Base-by-base conservation (phyloP, 2,329 filamentous ascomycete genomes). In the Cladophialophora immunda region DNA sequence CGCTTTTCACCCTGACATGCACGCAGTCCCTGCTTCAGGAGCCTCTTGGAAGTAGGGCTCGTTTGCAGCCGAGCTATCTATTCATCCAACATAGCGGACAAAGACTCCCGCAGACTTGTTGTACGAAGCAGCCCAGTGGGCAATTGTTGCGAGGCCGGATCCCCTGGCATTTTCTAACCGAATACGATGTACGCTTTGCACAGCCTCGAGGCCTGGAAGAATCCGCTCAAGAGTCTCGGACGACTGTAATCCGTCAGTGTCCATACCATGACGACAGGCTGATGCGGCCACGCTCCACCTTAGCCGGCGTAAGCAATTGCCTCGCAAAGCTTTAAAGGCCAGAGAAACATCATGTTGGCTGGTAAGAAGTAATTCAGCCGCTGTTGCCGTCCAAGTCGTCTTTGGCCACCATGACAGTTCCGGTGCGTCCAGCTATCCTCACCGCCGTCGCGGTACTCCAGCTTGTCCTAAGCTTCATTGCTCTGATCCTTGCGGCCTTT, bases 401-500 rank as follows among this genome's bases (percentile, higher is more conserved):
- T 50, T 25, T 25, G 25, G 9, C 25, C 45, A 25, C 6, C 9
- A 50, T 50, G 45, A 15, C 45, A 11, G n/a, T 25, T 11, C 9
- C 45, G 47, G 17, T 47, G 13, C 15, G 34, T 17, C 38, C 52
- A 9, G 60, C 47, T n/a, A 15, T 27, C 4, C 25, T 56, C 22
- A 56, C 32, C 17, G n/a, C 60, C 6, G 29, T 30, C 19, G 17
- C 36, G 11, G 50, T 62, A 19, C 17, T 62, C 22, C 60, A 62
- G 29, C 32, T 62, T 17, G 15, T 62, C 3, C 13, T 62, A 2
- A 45, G 60, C 15, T 62, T 62, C 60, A 27, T 41, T 19, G 60
- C 60, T 22, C 25, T 62, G 30, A 29, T 62, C 5, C 52, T 62
- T 4, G 60, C 60, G 36, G 52, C 60, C 27, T 62, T 62, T 45